Evolutionary conservation across 352 stramenopile species (phyloP), one percentile per base, ranked within the genome.

Genomic region (Phytopythium montanum): DNA sequence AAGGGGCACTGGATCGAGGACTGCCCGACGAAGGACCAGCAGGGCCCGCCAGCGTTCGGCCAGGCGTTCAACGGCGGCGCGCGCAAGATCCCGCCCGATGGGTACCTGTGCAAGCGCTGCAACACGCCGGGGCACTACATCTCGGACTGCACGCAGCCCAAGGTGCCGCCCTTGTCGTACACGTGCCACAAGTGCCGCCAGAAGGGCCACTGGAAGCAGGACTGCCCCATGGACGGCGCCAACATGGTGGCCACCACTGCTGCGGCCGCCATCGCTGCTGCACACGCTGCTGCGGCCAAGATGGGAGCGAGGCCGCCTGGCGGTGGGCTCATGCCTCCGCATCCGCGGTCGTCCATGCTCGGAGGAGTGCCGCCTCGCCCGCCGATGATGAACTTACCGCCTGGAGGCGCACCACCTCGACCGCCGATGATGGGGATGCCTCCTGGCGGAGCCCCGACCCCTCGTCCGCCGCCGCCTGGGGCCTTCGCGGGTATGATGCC

Each of bases 1-100:
- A 93, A 93, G 60, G 84, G 84, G 45, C 85, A 95, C 50, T 95
- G 85, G 85, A 95, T 95, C 50, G 83, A 95, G 46, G 85, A 95
- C 58, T 95, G 85, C 60, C 85, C 85, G 41, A 92, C 81, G 10
- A 93, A 92, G 67, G 84, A 93, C 67, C 81, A 92, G 56, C 62
- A 52, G 19, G 76, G 57, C 29, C 49, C 33, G 23, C 23, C 18
- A 14, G 23, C n/a, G 42, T 29, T 29, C 21, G 21, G 42, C 42
- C 29, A 41, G 28, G 14, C 49, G 21, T 42, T 55, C 29, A 42
- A 42, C 49, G 29, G 29, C 49, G 49, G 49, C 19, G 21, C 21
- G 56, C 70, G 70, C 59, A 78, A 75, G 59, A 61, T 85, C 31
- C 85, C 85, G 3, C 85, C 83, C 0, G 79, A 92, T 13, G 85